Evolutionary conservation across 2,329 filamentous ascomycete genomes (phyloP).

Genomic region (Diaporthe sp.): DNA sequence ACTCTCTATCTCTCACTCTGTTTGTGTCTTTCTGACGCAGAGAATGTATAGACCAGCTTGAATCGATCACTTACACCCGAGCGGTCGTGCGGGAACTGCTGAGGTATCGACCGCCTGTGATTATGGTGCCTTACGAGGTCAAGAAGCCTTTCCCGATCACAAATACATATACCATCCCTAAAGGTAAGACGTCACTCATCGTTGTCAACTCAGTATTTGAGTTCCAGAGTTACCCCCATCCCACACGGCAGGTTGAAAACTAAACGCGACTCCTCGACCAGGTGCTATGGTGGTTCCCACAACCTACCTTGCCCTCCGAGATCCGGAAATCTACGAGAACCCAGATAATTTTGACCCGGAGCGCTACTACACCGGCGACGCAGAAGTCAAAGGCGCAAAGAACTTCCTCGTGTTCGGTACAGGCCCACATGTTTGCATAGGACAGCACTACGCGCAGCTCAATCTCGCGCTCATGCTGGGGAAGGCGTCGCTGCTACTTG

Average conservation of each 20-base stretch:
- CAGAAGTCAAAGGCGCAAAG: slow-evolving; percentile 84
- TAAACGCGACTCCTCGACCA: not conserved
- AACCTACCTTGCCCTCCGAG: slow-evolving; percentile 89
- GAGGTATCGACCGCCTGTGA: slow-evolving; percentile 93
- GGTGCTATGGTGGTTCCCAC: slow-evolving; percentile 95
- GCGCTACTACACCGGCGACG: slow-evolving; percentile 83
- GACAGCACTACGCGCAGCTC: slow-evolving; percentile 89
- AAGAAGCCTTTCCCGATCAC: slow-evolving; percentile 97
- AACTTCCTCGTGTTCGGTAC: slow-evolving; percentile 97
- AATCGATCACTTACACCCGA: slow-evolving; percentile 90
- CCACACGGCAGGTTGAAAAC: not conserved
- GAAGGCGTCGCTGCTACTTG: slow-evolving; percentile 86
- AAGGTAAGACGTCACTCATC: slow-evolving; percentile 58
- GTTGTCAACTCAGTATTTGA: not conserved
- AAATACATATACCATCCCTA: slow-evolving; percentile 88
- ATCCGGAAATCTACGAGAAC: slow-evolving; percentile 90
- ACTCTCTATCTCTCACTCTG: not conserved
- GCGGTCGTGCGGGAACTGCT: slow-evolving; percentile 91
- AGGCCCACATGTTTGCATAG: slow-evolving; percentile 95
- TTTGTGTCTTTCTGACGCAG: not conserved
- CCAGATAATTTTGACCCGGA: slow-evolving; percentile 92
- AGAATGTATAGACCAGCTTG: slow-evolving; percentile 74
- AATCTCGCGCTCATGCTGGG: slow-evolving; percentile 92
- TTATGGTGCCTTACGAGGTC: slow-evolving; percentile 95
- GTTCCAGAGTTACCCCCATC: not conserved